Conservation (phyloP, 78 protist species). For the Neovahlkampfia damariscottae region DNA sequence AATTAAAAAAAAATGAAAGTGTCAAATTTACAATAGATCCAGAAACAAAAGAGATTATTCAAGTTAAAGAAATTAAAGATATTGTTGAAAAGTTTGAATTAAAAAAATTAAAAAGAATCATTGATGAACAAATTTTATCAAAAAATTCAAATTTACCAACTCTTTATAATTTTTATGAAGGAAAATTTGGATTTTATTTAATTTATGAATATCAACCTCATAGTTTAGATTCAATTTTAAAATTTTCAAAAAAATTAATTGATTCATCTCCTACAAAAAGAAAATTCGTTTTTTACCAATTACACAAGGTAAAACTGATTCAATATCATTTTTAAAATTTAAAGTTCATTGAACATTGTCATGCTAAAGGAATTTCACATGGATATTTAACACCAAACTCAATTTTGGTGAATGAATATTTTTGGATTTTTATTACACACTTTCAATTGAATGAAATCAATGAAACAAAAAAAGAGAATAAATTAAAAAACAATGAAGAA, state of each 20-base stretch:
- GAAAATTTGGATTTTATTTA: background rate
- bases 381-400: background rate
- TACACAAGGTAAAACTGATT: background rate
- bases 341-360: background rate
- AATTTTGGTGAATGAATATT: background rate
- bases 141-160: background rate
- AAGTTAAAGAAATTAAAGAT: too few species aligned
- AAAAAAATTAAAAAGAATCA: background rate
- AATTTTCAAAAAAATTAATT: too few species aligned
- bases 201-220: background rate
- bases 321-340: background rate
- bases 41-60: too few species aligned
- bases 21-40: too few species aligned
- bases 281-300: background rate
- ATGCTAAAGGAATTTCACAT: too few species aligned
- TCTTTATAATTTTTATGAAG: background rate
- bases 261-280: conserved; percentile 4
- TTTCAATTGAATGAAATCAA: background rate
- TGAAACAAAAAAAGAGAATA: background rate
- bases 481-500: too few species aligned
- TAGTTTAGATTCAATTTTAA: background rate
- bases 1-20: too few species aligned
- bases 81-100: too few species aligned
- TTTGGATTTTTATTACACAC: background rate
- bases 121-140: background rate